Evolutionary conservation across 2,329 filamentous ascomycete species (phyloP), one percentile per base, ranked within the genome.

Genomic region (Aspergillus chevalieri): DNA sequence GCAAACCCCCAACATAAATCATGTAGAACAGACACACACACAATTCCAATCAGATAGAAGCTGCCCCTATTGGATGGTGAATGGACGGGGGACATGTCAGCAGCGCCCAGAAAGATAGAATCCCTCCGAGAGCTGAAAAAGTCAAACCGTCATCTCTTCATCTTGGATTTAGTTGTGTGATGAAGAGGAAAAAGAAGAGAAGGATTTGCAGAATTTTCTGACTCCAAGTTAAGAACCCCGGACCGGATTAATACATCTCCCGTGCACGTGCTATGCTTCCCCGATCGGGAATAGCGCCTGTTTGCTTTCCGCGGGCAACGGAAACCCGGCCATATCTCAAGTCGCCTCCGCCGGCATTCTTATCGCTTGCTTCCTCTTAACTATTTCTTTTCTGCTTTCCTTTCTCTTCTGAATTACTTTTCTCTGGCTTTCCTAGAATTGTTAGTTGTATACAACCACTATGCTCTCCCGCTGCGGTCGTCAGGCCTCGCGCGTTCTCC

Each of bases 111-210:
- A 61, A 62, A 50, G 50, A 41, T 15, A 21, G 7, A 41, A 21
- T 47, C 62, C 54, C 34, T 43, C 51, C 65, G 65, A 68, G 65
- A 65, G 59, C 65, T 67, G 65, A 62, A 43, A 56, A 59, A 65
- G 65, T 52, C 56, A 49, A 56, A 53, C 52, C 58, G 61, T 61
- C 65, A 54, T 62, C 61, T 68, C 65, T 66, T 68, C 65, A 68
- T 68, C 58, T 68, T 68, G 65, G 65, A 67, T 66, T 67, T 68
- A 68, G 65, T 68, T 68, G 65, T 68, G 65, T 68, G 65, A 68
- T 57, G 62, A 65, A 57, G 55, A 60, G 57, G 61, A 53, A 46
- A 45, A 42, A 19, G 30, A 42, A 48, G 54, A 48, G 48, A 50
- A 47, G 41, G 53, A 51, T 50, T 14, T 17, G 26, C 22, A 30